phyloP scores from a whole-genome alignment of 768 basidiomycete species.

The Galerina marginata region DNA sequence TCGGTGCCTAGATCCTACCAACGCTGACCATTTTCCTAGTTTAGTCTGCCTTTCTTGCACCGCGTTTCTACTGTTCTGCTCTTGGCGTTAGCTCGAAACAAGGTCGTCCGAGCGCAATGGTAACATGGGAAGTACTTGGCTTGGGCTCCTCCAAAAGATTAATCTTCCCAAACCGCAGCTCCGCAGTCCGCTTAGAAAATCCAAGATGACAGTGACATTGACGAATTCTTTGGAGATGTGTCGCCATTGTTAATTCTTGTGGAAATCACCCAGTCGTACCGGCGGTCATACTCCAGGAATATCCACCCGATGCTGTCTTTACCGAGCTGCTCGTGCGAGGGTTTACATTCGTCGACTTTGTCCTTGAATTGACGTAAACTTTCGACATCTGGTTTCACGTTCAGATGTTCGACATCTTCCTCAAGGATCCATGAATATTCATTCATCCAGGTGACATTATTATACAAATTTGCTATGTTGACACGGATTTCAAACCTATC shows the following conservation, averaged over 20 bases:
- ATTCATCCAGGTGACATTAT: neutral
- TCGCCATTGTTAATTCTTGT: neutral
- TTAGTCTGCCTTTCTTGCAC: neutral
- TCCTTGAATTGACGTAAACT: too few species aligned
- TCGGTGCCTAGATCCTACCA: neutral
- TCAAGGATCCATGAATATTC: neutral
- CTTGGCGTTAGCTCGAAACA: neutral
- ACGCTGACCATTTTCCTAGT: neutral
- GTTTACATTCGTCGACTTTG: too few species aligned
- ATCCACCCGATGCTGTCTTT: too few species aligned
- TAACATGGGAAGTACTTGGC: conserved; percentile 6
- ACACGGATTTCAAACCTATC: neutral
- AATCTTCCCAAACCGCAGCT: conserved; percentile 8
- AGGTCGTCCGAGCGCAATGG: neutral
- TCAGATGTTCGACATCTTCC: neutral
- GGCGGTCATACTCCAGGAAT: too few species aligned
- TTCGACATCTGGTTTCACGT: too few species aligned
- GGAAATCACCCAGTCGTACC: neutral
- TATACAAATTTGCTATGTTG: neutral
- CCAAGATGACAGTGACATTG: neutral
- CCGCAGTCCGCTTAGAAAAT: conserved; percentile 4
- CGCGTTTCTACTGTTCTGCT: too few species aligned
- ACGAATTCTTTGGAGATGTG: neutral
- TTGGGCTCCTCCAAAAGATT: neutral
- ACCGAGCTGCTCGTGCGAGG: too few species aligned